phyloP scores from a whole-genome alignment of 116 monocot species.

The Papilionanthe hybrid region DNA sequence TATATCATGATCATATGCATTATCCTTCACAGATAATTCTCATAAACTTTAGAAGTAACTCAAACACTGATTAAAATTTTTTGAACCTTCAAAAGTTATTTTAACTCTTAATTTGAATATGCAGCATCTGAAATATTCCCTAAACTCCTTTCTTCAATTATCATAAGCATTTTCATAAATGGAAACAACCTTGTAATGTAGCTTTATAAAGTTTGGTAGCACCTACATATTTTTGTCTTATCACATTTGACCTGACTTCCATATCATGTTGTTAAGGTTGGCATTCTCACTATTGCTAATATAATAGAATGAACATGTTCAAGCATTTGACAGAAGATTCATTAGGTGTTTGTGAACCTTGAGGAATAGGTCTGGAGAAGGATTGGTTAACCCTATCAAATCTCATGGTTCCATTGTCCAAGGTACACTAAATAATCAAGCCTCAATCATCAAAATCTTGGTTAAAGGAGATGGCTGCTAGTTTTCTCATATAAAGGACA shows the following conservation, averaged over 20 bases:
- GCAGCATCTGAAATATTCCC: too few species aligned
- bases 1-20: neutral
- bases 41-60: neutral
- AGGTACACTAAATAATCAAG: too few species aligned
- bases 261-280: neutral
- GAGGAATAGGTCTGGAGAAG: too few species aligned
- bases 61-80: neutral
- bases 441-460: too few species aligned
- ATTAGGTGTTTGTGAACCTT: too few species aligned
- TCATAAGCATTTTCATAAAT: neutral
- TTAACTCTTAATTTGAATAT: neutral
- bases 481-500: neutral
- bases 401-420: too few species aligned
- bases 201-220: neutral
- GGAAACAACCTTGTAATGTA: neutral
- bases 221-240: neutral
- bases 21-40: neutral
- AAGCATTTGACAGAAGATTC: too few species aligned
- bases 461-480: too few species aligned
- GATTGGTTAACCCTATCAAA: too few species aligned
- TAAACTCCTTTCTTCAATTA: neutral
- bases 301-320: neutral
- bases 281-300: neutral
- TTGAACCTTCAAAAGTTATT: neutral
- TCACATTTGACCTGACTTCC: too few species aligned